Evolutionary conservation across 192 early-diverging fungal genomes (phyloP).

Genomic region (Coemansia sp.): DNA sequence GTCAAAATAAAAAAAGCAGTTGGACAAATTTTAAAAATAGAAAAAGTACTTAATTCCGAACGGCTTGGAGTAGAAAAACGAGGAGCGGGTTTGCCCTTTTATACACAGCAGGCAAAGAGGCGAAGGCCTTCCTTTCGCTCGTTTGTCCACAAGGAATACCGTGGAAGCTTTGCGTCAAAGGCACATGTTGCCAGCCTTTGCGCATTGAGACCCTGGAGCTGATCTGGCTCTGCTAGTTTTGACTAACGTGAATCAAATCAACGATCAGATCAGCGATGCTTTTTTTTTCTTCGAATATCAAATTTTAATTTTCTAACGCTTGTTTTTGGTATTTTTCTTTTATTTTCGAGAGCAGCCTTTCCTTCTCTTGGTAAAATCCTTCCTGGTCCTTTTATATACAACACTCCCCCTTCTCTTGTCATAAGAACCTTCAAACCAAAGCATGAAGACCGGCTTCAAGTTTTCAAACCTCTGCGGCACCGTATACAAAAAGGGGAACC

Average conservation of each 20-base stretch:
- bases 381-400: background rate
- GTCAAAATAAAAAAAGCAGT: background rate
- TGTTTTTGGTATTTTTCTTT: background rate
- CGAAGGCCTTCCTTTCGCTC: too few species aligned
- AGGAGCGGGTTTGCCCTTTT: background rate
- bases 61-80: background rate
- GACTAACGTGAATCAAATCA: background rate
- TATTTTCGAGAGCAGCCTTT: background rate
- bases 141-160: background rate
- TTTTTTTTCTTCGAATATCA: background rate
- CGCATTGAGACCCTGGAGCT: background rate
- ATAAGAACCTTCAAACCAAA: background rate
- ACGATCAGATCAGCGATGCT: constrained; percentile 11
- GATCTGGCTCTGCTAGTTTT: too few species aligned
- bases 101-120: background rate
- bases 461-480: constrained; percentile 98
- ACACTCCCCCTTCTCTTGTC: background rate
- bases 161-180: background rate
- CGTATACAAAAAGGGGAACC: constrained; percentile 94
- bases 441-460: constrained; percentile 63
- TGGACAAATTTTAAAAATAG: background rate
- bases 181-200: background rate
- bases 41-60: too few species aligned
- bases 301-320: background rate
- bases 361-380: background rate